Conservation (phyloP, 495 filamentous ascomycete species). For the Talaromyces trachyspermus region DNA sequence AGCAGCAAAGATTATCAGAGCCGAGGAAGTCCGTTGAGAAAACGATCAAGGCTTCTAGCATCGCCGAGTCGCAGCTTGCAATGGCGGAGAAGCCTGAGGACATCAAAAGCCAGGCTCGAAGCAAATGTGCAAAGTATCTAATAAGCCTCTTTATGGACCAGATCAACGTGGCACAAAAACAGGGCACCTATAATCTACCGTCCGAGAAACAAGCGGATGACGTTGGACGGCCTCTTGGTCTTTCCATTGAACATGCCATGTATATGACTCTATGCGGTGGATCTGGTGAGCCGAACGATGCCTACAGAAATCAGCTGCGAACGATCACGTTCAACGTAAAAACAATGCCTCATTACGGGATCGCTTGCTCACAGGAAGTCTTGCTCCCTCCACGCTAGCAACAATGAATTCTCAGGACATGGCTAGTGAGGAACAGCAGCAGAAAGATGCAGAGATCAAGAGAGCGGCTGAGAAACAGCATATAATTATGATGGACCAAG, state of each 20-base stretch:
- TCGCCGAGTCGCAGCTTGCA: conserved; percentile 17
- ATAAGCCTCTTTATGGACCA: conserved; percentile 48
- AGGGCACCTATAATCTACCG: conserved; percentile 43
- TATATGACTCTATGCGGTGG: conserved; percentile 48
- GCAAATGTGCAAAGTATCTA: conserved; percentile 41
- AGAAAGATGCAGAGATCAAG: conserved; percentile 64
- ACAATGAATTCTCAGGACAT: conserved; percentile 83
- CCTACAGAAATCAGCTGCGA: conserved; percentile 52
- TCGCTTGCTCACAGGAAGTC: conserved; percentile 60
- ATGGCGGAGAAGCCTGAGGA: conserved; percentile 31
- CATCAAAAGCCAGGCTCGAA: conserved; percentile 40
- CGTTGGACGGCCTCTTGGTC: conserved; percentile 47
- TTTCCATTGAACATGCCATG: conserved; percentile 70
- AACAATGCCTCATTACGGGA: conserved; percentile 71
- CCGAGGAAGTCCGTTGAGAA: conserved; percentile 13
- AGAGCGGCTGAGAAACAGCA: conserved; percentile 81
- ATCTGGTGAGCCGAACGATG: conserved; percentile 40
- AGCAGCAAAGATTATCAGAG: conserved; percentile 31
- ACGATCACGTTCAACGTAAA: conserved; percentile 76
- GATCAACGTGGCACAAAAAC: conserved; percentile 42
- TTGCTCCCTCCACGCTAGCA: conserved; percentile 66
- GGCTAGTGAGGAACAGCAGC: conserved; percentile 82
- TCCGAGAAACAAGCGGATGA: conserved; percentile 44
- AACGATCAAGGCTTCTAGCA: conserved; percentile 15
- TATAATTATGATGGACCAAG: conserved; percentile 74